These are phyloP conservation scores for Agrocybe chaxingu DNA, from an alignment of 768 basidiomycete genomes.

Conservation along the genomic window DNA sequence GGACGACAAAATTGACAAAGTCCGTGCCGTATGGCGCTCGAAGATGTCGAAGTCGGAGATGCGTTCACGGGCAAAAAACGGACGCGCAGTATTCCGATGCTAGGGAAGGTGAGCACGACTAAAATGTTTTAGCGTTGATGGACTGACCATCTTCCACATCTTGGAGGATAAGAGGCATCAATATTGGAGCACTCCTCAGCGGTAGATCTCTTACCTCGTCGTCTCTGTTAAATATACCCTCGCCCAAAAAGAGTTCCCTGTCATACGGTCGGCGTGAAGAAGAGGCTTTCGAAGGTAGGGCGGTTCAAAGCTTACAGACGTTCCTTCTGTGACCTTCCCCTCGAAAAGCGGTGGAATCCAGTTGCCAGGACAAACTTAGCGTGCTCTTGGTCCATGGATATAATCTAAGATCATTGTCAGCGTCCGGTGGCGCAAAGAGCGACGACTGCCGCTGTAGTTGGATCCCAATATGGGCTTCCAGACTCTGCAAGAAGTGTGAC, in stretches of 20 bases:
- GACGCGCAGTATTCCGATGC: slow-evolving; percentile 67
- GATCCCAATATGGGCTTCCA: background rate
- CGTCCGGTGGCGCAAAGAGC: slow-evolving; percentile 4
- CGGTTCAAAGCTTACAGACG: slow-evolving; percentile 44
- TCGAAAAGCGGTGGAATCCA: slow-evolving; percentile 66
- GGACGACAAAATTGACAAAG: slow-evolving; percentile 45
- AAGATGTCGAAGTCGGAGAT: slow-evolving; percentile 69
- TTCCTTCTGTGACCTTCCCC: slow-evolving; percentile 62
- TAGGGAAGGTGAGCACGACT: slow-evolving; percentile 20
- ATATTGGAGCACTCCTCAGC: background rate
- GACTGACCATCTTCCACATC: slow-evolving; percentile 64
- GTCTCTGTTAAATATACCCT: slow-evolving; percentile 77
- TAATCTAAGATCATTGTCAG: slow-evolving; percentile 42
- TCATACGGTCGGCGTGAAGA: background rate
- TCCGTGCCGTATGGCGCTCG: slow-evolving; percentile 49
- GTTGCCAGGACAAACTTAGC: slow-evolving; percentile 62
- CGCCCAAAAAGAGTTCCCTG: slow-evolving; percentile 64
- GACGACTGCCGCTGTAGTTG: background rate
- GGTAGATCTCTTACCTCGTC: slow-evolving; percentile 46
- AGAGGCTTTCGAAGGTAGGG: background rate
- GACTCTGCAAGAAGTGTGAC: slow-evolving; percentile 22
- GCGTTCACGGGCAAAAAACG: slow-evolving; percentile 74
- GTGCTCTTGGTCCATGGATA: slow-evolving; percentile 73
- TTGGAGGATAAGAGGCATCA: slow-evolving; percentile 14
- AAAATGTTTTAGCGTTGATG: background rate